phyloP scores from a whole-genome alignment of 1,284 basidiomycete genomes.

The Bjerkandera adusta region DNA sequence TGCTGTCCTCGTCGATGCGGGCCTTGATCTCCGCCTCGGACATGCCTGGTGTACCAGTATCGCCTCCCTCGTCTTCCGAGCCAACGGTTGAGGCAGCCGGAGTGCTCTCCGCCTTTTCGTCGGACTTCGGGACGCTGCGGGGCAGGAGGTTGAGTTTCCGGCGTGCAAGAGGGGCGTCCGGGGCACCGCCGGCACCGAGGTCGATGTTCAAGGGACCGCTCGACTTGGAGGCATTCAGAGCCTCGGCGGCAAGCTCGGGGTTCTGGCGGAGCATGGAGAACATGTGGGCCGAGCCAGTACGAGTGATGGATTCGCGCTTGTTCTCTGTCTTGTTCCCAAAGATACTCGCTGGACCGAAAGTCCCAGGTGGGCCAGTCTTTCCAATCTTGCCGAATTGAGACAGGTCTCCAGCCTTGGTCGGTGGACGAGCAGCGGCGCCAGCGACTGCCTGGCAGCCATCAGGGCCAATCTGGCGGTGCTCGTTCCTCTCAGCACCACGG shows the following conservation, averaged over 20 bases:
- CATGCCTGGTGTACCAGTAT: slow-evolving; percentile 44
- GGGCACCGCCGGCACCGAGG: slow-evolving; percentile 33
- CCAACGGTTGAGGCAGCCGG: slow-evolving; percentile 50
- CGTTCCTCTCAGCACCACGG: slow-evolving; percentile 77
- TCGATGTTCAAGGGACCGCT: slow-evolving; percentile 48
- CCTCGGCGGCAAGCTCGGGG: slow-evolving; percentile 51
- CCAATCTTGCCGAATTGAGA: slow-evolving; percentile 86
- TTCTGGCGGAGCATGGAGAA: slow-evolving; percentile 77
- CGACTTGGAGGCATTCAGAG: slow-evolving; percentile 44
- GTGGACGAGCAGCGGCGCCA: slow-evolving; percentile 54
- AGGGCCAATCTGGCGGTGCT: slow-evolving; percentile 45
- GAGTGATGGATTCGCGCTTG: slow-evolving; percentile 64
- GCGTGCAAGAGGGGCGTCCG: slow-evolving; percentile 47
- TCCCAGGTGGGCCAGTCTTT: slow-evolving; percentile 60
- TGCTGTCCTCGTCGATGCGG: slow-evolving; percentile 80
- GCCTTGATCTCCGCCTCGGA: slow-evolving; percentile 70
- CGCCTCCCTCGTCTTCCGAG: slow-evolving; percentile 53
- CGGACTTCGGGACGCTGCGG: slow-evolving; percentile 49
- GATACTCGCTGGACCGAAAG: slow-evolving; percentile 79
- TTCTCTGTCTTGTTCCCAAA: slow-evolving; percentile 55
- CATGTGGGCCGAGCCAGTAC: slow-evolving; percentile 85
- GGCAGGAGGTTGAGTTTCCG: slow-evolving; percentile 72
- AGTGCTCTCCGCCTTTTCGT: slow-evolving; percentile 43
- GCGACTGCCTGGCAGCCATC: slow-evolving; percentile 92
- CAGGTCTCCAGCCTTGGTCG: slow-evolving; percentile 82